Conservation (phyloP, 1,139 yeast genomes). For the Yamadazyma dendronema region DNA sequence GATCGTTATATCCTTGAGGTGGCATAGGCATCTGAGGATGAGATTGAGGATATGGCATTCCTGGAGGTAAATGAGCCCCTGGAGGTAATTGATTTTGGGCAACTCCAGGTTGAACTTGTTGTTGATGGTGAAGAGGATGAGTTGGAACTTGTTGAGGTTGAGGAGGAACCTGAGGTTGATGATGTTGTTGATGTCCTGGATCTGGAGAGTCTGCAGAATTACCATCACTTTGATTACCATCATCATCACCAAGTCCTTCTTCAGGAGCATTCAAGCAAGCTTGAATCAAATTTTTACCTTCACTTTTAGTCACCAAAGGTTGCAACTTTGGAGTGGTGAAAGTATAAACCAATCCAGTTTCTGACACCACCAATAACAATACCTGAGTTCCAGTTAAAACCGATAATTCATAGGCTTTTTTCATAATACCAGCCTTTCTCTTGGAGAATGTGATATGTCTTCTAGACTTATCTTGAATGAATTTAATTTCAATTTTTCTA, state of each 20-base stretch:
- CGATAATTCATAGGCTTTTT: constrained; percentile 93
- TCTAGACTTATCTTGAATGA: constrained; percentile 94
- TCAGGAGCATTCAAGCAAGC: constrained; percentile 96
- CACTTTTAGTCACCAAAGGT: constrained; percentile 94
- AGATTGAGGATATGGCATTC: constrained; percentile 39
- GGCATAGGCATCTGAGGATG: constrained; percentile 40
- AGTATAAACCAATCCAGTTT: constrained; percentile 97
- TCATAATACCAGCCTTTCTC: constrained; percentile 98
- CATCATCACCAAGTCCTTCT: constrained; percentile 58
- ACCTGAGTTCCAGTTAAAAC: constrained; percentile 98
- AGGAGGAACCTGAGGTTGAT: constrained; percentile 31
- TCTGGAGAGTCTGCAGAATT: constrained; percentile 42
- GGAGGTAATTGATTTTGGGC: constrained; percentile 39
- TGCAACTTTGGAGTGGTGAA: constrained; percentile 97
- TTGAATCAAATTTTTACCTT: constrained; percentile 94
- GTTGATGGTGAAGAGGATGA: constrained; percentile 26
- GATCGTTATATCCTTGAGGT: constrained; percentile 24
- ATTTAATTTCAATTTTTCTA: constrained; percentile 94
- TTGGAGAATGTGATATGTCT: constrained; percentile 97
- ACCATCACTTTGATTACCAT: constrained; percentile 61
- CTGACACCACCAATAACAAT: constrained; percentile 86
- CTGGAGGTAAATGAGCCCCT: constrained; percentile 47
- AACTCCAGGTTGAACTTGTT: constrained; percentile 24
- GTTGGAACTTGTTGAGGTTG: constrained; percentile 26
- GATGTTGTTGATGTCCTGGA: constrained; percentile 9